Base-by-base conservation (phyloP, 23 red algal genomes). In the Agarophyton chilense region DNA sequence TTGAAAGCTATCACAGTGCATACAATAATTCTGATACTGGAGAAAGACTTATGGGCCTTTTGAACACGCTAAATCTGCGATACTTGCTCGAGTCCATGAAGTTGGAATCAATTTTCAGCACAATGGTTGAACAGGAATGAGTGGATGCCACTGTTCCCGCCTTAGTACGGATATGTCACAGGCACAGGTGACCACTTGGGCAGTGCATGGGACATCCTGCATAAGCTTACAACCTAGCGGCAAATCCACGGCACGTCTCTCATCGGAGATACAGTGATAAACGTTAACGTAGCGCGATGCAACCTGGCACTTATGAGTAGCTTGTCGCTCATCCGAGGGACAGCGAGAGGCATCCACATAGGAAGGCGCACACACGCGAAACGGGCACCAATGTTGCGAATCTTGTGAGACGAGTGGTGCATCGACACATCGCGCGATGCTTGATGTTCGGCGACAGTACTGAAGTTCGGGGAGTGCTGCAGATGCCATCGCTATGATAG, bases 341-440 rank as follows among this genome's bases (percentile, higher is more conserved):
- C 74, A 78, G 10, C 52, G 49, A 16, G 74, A 9, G 32, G 74
- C 74, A 39, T 16, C 28, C 22, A 26, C 26, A 47, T 52, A 78
- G 7, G 49, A 10, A 36, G 74, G 74, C 12, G 49, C 74, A 16
- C 74, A 78, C 49, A 78, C 74, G n/a, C 74, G 74, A 54, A 36
- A 78, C 16, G 74, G 74, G 24, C 74, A 78, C 74, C 74, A 78
- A 33, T 56, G 74, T 39, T 78, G 31, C 18, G 46, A 53, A 19
- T 18, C 74, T 53, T 78, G 32, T 38, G 52, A 53, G 0, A 78
- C 44, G 47, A 78, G 74, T 4, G 74, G 74, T 52, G 46, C 2
- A 24, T 78, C 74, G 32, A 78, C 74, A 54, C 74, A 78, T 55
- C 74, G 74, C 4, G 74, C 46, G 36, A 78, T 57, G 52, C 46